Evolutionary conservation across 129 eudicot genomes (phyloP).

Genomic region (Arctium lappa): DNA sequence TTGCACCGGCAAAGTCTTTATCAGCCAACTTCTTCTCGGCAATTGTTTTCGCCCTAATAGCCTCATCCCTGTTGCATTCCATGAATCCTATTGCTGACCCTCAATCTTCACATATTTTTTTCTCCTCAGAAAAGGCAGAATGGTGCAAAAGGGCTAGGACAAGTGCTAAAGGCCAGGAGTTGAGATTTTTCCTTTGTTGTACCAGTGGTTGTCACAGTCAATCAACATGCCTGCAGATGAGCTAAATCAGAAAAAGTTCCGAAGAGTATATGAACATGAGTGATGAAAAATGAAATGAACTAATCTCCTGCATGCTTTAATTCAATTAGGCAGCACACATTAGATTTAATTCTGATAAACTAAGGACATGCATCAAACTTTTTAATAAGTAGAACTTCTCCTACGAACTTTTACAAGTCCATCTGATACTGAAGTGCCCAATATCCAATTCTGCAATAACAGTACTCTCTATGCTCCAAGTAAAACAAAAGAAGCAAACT

Average conservation of each 20-base stretch:
- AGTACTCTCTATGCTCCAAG: background rate
- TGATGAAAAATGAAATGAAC: background rate
- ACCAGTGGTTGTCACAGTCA: background rate
- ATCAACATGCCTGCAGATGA: constrained; percentile 24
- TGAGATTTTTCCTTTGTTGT: background rate
- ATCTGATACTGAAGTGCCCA: background rate
- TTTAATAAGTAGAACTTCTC: background rate
- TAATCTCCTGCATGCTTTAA: background rate
- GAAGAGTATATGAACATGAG: background rate
- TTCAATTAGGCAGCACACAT: background rate
- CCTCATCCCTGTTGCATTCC: constrained; percentile 92
- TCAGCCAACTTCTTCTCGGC: constrained; percentile 60
- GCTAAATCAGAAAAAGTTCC: background rate
- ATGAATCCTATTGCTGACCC: constrained; percentile 22
- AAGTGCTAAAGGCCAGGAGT: constrained; percentile 1
- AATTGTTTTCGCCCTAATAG: constrained; percentile 52
- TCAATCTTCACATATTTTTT: constrained; percentile 25
- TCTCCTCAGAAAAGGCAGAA: constrained; percentile 5
- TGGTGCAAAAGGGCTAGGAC: constrained; percentile 2
- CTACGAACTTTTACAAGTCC: background rate
- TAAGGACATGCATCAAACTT: background rate
- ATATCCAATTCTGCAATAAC: background rate
- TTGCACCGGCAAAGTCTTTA: constrained; percentile 64
- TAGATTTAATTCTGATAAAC: background rate
- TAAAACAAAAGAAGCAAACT: background rate